Conservation (phyloP, 2,329 filamentous ascomycete genomes). For the Sphaerostilbella broomeana region DNA sequence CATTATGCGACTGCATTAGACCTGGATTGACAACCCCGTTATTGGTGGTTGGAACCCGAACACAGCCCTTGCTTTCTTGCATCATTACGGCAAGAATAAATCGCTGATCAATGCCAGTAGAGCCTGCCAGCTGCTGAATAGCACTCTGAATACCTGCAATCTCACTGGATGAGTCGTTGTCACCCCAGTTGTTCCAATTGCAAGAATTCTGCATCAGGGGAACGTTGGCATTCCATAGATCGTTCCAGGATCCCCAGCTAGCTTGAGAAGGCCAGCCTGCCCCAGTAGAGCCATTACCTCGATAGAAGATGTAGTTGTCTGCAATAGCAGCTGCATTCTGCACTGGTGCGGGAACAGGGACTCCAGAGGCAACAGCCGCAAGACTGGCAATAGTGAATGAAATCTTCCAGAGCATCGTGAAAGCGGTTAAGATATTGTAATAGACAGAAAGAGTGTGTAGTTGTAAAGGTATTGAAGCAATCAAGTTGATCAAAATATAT, state of each 20-base stretch:
- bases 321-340: constrained; percentile 3
- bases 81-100: constrained; percentile 39
- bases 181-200: constrained; percentile 16
- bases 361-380: constrained; percentile 8
- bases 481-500: not conserved
- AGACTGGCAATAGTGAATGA: constrained; percentile 6
- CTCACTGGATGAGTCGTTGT: constrained; percentile 12
- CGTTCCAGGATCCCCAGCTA: constrained; percentile 16
- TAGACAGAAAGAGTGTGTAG: constrained; percentile 2
- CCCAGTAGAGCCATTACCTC: constrained; percentile 17
- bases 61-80: constrained; percentile 40
- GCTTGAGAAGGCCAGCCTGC: constrained; percentile 19
- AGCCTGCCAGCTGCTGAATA: constrained; percentile 27
- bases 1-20: constrained; percentile 34
- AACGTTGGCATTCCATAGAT: constrained; percentile 17
- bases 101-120: constrained; percentile 30
- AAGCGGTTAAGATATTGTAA: not conserved
- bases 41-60: constrained; percentile 35
- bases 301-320: constrained; percentile 16
- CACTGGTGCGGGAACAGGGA: not conserved
- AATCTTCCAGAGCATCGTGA: constrained; percentile 13
- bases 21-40: constrained; percentile 38
- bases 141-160: constrained; percentile 14
- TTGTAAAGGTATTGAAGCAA: not conserved
- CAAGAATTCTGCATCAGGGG: constrained; percentile 15